Evolutionary conservation across 495 filamentous ascomycete genomes (phyloP), one percentile per base, ranked within the genome.

Genomic region (Astrothelium macrocarpum): DNA sequence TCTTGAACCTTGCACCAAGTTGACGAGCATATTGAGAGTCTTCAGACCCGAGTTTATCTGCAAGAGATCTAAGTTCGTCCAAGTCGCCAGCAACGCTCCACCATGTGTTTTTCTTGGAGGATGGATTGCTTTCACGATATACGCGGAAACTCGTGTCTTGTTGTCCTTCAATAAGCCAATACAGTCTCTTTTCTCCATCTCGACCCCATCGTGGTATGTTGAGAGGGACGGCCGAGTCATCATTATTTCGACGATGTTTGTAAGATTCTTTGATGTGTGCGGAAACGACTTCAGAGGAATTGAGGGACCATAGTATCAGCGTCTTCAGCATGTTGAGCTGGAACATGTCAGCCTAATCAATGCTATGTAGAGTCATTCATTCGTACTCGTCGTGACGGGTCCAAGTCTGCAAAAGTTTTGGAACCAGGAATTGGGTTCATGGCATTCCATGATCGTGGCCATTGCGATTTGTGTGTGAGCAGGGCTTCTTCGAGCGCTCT

Each of bases 161-260:
- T 68, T 87, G 85, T 14, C 94, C 94, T 73, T 97, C 94, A 62
- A 97, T 85, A 34, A 98, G 81, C 82, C 87, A 98, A 75, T 96
- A 97, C 62, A 90, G 82, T 32, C 95, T 85, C 76, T 95, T 95
- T 65, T 95, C 81, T 61, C 89, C 89, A 73, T 98, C 94, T 28
- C 85, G 80, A 10, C 94, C 94, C 94, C 94, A 98, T 1, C 91
- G 86, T 73, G 97, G 94, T 20, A 98, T 88, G 16, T 91, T 95
- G 20, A 97, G 80, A 18, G 90, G 89, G 66, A 95, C 90, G 73
- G 97, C 96, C 18, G 91, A 80, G 69, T 98, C 94, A 68, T 95
- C 91, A 62, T 96, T 90, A 66, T 92, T 88, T 58, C 91, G 88
- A 65, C 83, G 78, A 72, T 89, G 89, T 73, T 97, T 97, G 82